These are phyloP conservation scores for Fusarium ambrosium DNA, from an alignment of 2,329 filamentous ascomycete genomes.

Conservation along the genomic window DNA sequence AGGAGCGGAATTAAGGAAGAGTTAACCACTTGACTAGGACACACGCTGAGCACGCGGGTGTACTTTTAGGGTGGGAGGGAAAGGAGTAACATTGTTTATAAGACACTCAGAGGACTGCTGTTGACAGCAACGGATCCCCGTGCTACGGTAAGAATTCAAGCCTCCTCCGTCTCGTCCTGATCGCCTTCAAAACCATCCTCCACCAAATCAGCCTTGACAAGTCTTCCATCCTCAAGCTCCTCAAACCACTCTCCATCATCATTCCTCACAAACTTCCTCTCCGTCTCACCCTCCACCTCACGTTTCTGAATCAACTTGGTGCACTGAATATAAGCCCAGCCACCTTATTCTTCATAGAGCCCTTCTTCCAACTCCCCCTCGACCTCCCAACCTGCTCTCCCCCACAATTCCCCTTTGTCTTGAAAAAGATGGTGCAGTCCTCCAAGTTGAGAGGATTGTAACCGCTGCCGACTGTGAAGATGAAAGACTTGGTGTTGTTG, in stretches of 20 bases:
- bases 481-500: constrained; percentile 5
- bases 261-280: background rate
- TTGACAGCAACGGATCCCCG: background rate
- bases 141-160: background rate
- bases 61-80: background rate
- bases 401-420: background rate
- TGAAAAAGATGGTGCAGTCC: background rate
- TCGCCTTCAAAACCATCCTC: background rate
- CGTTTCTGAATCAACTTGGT: background rate
- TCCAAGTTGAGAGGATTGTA: background rate
- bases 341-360: background rate
- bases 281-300: background rate
- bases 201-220: background rate
- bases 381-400: background rate
- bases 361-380: background rate
- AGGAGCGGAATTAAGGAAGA: background rate
- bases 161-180: background rate
- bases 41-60: background rate
- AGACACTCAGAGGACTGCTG: background rate
- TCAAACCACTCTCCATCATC: constrained; percentile 2
- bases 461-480: background rate
- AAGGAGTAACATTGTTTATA: background rate
- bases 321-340: background rate
- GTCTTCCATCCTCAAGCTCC: background rate
- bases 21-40: background rate